Base-by-base conservation (phyloP, 2,329 filamentous ascomycete species). In the Fusarium sp. region DNA sequence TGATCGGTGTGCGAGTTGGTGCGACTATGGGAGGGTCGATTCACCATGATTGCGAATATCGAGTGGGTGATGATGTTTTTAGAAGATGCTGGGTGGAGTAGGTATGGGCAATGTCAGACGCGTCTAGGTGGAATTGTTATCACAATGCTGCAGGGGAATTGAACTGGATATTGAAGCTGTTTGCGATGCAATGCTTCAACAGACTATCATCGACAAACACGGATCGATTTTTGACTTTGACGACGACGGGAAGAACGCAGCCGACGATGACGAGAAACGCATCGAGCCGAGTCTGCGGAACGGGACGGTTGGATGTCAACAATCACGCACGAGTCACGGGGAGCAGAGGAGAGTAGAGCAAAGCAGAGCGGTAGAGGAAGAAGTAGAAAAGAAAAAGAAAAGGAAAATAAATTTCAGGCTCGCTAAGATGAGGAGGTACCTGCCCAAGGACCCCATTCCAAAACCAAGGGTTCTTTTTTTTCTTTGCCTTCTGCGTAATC, bases 1-100 rank as follows among this genome's bases (percentile, higher is more conserved):
- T 86, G 86, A 57, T 81, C 79, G 35, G 77, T 80, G 54, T 68
- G 69, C 11, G 79, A 80, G 73, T 77, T 77, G 69, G 76, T 78
- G 52, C 80, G 77, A 57, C 70, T 78, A 31, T 79, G 79, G 60
- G 77, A 73, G 47, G 80, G 73, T 69, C 70, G 75, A 34, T 73
- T 70, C 56, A 77, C 62, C 78, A 81, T 82, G 61, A 47, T 69
- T 61, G 64, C 54, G 59, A 60, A 52, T 62, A 31, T 66, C 34
- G 37, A 54, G 57, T 52, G 27, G 27, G 22, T 54, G 47, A 27
- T 27, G 20, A 20, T 40, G 42, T 16, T 16, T 24, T 38, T 24
- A 27, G 56, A 13, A 57, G 34, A 40, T 38, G 56, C 10, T 38
- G 56, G 42, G 16, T 52, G 47, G 27, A 37, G 24, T n/a, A 40